A percentile compares a stretch with the other conserved stretches of the same genome.
Evolutionary conservation across 1,284 basidiomycete species (phyloP).

Genomic region (Cutaneotrichosporon cavernicola): DNA sequence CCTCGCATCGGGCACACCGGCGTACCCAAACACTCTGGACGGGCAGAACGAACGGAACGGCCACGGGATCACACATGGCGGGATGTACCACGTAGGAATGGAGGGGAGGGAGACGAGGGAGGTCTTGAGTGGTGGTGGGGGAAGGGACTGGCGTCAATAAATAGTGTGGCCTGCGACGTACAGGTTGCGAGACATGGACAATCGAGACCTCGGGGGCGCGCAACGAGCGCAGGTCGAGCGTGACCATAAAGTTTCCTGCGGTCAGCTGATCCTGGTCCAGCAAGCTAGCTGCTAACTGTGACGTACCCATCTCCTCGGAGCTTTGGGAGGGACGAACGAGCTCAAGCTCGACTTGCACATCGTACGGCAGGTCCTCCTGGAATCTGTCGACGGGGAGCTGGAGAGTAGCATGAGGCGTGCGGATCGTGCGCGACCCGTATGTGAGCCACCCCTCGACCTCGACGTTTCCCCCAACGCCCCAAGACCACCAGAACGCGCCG

Average conservation of each 20-base stretch:
- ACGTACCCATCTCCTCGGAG: slow-evolving; percentile 42
- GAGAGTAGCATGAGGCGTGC: slow-evolving; percentile 47
- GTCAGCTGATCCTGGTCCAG: neutral
- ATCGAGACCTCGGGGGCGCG: slow-evolving; percentile 31
- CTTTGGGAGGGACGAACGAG: slow-evolving; percentile 43
- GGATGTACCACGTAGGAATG: slow-evolving; percentile 33
- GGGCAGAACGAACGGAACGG: slow-evolving; percentile 48
- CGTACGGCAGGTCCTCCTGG: slow-evolving; percentile 50
- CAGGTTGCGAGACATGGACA: slow-evolving; percentile 46
- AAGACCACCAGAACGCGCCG: slow-evolving; percentile 52
- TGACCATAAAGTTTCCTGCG: slow-evolving; percentile 53
- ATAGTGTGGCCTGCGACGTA: slow-evolving; percentile 23
- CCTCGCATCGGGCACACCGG: slow-evolving; percentile 23
- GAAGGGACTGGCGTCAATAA: slow-evolving; percentile 38
- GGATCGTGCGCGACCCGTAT: slow-evolving; percentile 37
- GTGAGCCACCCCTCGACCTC: slow-evolving; percentile 53
- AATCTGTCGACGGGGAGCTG: slow-evolving; percentile 39
- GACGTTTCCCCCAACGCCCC: slow-evolving; percentile 47
- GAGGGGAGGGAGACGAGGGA: slow-evolving; percentile 31
- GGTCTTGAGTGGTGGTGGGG: slow-evolving; percentile 38
- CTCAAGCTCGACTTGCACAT: slow-evolving; percentile 53
- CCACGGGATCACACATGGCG: slow-evolving; percentile 48
- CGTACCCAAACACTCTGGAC: slow-evolving; percentile 42
- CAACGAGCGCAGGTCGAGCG: slow-evolving; percentile 43
- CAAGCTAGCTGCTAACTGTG: neutral